These are phyloP conservation scores for Penicillium argentinense DNA, from an alignment of 495 filamentous ascomycete species.

Conservation along the genomic window DNA sequence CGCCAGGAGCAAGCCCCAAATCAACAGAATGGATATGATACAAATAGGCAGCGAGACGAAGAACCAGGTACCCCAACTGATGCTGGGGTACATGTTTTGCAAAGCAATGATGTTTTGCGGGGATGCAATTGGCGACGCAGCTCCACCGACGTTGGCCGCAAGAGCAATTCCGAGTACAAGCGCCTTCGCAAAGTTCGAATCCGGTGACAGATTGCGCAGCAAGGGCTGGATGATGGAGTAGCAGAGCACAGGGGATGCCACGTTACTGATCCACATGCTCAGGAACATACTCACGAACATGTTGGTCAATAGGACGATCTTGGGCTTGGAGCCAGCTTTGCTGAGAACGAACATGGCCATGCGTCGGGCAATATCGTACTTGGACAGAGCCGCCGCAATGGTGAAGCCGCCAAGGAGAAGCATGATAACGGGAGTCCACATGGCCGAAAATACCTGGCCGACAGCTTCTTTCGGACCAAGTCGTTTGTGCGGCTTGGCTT, in stretches of 20 bases:
- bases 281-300: slow-evolving; percentile 99
- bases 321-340: slow-evolving; percentile 88
- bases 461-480: slow-evolving; percentile 74
- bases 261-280: slow-evolving; percentile 99
- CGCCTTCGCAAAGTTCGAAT: slow-evolving; percentile 90
- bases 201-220: slow-evolving; percentile 84
- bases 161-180: slow-evolving; percentile 96
- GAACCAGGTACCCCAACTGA: slow-evolving; percentile 95
- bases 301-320: slow-evolving; percentile 85
- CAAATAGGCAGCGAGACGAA: slow-evolving; percentile 93
- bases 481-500: slow-evolving; percentile 66
- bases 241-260: slow-evolving; percentile 96
- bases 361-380: slow-evolving; percentile 95
- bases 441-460: slow-evolving; percentile 80
- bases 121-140: slow-evolving; percentile 93
- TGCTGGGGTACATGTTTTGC: slow-evolving; percentile 86
- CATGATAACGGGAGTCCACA: slow-evolving; percentile 99
- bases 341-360: slow-evolving; percentile 97
- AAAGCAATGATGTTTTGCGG: slow-evolving; percentile 97
- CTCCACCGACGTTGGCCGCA: slow-evolving; percentile 92
- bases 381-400: slow-evolving; percentile 90
- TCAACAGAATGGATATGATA: slow-evolving; percentile 81
- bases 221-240: slow-evolving; percentile 91
- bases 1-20: slow-evolving; percentile 82
- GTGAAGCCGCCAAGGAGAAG: slow-evolving; percentile 95